Evolutionary conservation across 2,329 filamentous ascomycete species (phyloP).

Genomic region (Aspergillus vadensis): DNA sequence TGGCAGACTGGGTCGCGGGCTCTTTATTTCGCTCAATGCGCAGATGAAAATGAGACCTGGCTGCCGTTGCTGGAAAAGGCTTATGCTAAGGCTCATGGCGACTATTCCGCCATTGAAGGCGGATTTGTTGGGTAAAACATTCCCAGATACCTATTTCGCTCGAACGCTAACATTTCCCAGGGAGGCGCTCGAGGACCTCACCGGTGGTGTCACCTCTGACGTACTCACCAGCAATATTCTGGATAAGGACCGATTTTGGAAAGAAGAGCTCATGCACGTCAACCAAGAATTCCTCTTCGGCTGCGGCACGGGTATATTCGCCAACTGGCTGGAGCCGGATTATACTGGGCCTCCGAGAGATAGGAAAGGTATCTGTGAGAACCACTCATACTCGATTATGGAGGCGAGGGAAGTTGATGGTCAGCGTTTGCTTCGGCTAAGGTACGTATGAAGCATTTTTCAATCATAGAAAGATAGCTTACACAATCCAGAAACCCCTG

Average conservation of each 20-base stretch:
- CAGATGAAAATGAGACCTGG: conserved; percentile 22
- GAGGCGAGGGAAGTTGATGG: conserved; percentile 63
- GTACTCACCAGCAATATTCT: conserved; percentile 50
- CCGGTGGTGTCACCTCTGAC: conserved; percentile 54
- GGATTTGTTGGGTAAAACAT: conserved; percentile 64
- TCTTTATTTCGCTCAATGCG: conserved; percentile 41
- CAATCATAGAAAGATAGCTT: conserved; percentile 9
- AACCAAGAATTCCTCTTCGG: conserved; percentile 70
- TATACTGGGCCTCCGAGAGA: conserved; percentile 39
- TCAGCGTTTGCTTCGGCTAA: conserved; percentile 64
- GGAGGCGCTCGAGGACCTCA: conserved; percentile 62
- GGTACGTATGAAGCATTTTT: conserved; percentile 38
- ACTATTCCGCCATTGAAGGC: conserved; percentile 73
- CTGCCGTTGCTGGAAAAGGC: conserved; percentile 21
- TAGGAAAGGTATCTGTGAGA: conserved; percentile 48
- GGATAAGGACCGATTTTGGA: conserved; percentile 80
- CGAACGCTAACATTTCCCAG: conserved; percentile 26
- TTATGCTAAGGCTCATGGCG: conserved; percentile 70
- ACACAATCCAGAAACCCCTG: conserved; percentile 68
- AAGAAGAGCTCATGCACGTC: conserved; percentile 74
- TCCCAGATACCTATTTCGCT: not conserved
- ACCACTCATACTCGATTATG: conserved; percentile 62
- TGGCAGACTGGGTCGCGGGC: conserved; percentile 76
- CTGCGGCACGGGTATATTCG: conserved; percentile 50
- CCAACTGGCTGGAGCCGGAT: conserved; percentile 46